A percentile compares a stretch with the other conserved stretches of the same genome.
These are phyloP conservation scores for Phlebiopsis gigantea DNA, from an alignment of 768 basidiomycete species.

Conservation along the genomic window DNA sequence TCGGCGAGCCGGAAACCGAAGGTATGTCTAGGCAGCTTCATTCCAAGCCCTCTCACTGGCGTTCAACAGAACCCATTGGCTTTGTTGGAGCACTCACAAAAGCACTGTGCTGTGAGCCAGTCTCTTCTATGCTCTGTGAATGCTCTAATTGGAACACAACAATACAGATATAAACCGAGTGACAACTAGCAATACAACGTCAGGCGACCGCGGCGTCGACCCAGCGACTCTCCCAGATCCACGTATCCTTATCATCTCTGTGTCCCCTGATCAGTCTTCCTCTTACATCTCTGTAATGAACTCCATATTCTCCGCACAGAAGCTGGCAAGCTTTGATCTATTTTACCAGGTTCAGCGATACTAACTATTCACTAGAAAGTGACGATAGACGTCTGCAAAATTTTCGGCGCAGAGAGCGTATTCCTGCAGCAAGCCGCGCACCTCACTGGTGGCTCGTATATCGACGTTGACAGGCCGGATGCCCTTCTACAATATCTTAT, in stretches of 20 bases:
- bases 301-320: conserved; percentile 97
- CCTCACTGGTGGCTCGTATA: conserved; percentile 91
- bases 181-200: conserved; percentile 28
- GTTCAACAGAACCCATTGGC: conserved; percentile 48
- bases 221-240: conserved; percentile 38
- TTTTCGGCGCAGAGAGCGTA: conserved; percentile 84
- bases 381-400: conserved; percentile 92
- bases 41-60: conserved; percentile 10
- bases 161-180: conserved; percentile 64
- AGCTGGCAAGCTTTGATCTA: conserved; percentile 57
- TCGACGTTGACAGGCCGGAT: conserved; percentile 73
- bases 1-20: conserved; percentile 47
- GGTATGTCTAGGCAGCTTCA: no score
- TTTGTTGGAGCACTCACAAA: conserved; percentile 90
- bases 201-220: conserved; percentile 23
- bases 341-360: conserved; percentile 8
- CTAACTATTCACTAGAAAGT: conserved; percentile 65
- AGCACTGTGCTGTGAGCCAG: conserved; percentile 76
- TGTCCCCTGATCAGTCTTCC: conserved; percentile 82
- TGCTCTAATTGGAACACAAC: conserved; percentile 29
- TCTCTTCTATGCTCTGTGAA: conserved; percentile 22
- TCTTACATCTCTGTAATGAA: conserved; percentile 99
- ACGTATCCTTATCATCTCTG: conserved; percentile 75
- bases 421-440: conserved; percentile 98
- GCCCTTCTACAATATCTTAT: conserved; percentile 91